Base-by-base conservation (phyloP, 2,329 filamentous ascomycete genomes). In the Cladosporium sp. region DNA sequence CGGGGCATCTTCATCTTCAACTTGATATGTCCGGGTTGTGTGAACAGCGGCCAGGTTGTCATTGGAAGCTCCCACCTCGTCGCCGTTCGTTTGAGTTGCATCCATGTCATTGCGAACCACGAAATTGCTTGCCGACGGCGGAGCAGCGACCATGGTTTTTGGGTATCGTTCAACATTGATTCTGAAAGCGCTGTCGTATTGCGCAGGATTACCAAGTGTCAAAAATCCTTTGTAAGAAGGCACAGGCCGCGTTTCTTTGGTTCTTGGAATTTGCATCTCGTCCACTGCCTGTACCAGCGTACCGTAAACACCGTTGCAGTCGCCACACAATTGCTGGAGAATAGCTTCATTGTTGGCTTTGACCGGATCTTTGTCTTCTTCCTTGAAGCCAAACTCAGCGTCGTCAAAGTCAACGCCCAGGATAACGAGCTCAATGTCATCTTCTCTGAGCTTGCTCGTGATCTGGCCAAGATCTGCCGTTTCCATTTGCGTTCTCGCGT, bases 351-450 rank as follows among this genome's bases (percentile, higher is more conserved):
- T 97, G 47, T 80, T 74, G n/a, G 74, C 76, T 80, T 97, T 97
- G 52, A 73, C 70, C 0, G 71, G 63, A 17, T 86, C 76, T 70
- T 99, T 99, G 62, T 89, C 83, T 71, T 97, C 91, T 74, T 97
- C 93, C 71, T 96, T 96, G 70, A 90, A 89, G 40, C 92, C 92
- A 68, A 88, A 96, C 2, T 96, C 91, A 1, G 84, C 71, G 70
- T 97, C 91, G 69, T 99, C 91, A 72, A 99, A 97, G 71, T 99
- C 94, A 17, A 96, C 84, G 13, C 94, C 94, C 55, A 97, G 75
- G 10, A 97, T 77, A 1, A 87, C 81, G 42, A 99, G 77, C 61
- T 94, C 84, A 59, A 97, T 94, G 3, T 82, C 82, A 36, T 88
- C 83, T 8, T 87, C 81, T 61, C 90, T 90, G 45, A 97, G 83